Percentiles rank a stretch among this genome's conserved stretches.
Evolutionary conservation across 768 basidiomycete genomes (phyloP).

Genomic region (Crucibulum laeve): DNA sequence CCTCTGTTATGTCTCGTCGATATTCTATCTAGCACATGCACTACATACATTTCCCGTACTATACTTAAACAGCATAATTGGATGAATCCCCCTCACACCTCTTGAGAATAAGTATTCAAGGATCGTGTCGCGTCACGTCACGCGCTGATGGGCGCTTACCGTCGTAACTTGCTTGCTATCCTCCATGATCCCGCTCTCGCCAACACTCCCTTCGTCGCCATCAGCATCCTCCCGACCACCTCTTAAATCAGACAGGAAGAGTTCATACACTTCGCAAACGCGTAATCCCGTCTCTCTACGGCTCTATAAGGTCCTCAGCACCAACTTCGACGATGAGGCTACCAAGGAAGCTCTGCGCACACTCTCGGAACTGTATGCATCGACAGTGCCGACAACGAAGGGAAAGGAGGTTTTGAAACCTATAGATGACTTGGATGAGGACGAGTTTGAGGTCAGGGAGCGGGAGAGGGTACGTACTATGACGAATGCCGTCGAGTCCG

Average conservation of each 20-base stretch:
- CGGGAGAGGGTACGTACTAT: slow-evolving; percentile 15
- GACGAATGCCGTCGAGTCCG: slow-evolving; percentile 21
- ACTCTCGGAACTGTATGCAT: slow-evolving; percentile 72
- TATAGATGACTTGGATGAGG: slow-evolving; percentile 22
- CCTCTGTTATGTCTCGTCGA: too few species aligned
- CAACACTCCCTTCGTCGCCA: too few species aligned
- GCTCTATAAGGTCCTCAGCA: slow-evolving; percentile 87
- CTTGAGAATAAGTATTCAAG: too few species aligned
- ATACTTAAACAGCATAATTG: too few species aligned
- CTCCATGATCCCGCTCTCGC: too few species aligned
- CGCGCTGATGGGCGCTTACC: too few species aligned
- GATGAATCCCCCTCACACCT: too few species aligned
- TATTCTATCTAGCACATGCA: too few species aligned
- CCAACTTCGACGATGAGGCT: slow-evolving; percentile 71
- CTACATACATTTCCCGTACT: too few species aligned
- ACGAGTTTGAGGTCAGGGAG: slow-evolving; percentile 22
- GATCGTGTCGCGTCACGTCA: too few species aligned
- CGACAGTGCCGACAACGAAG: slow-evolving; percentile 16
- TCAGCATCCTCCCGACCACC: neutral
- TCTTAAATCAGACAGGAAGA: slow-evolving; percentile 13
- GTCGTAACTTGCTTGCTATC: too few species aligned
- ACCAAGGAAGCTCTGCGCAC: slow-evolving; percentile 80
- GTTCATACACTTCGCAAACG: slow-evolving; percentile 19
- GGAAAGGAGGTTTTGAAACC: slow-evolving; percentile 25
- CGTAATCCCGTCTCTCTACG: slow-evolving; percentile 80